A percentile compares a stretch with the other conserved stretches of the same genome.
phyloP scores from a whole-genome alignment of 352 stramenopile genomes.

The Phytophthora foliorum region DNA sequence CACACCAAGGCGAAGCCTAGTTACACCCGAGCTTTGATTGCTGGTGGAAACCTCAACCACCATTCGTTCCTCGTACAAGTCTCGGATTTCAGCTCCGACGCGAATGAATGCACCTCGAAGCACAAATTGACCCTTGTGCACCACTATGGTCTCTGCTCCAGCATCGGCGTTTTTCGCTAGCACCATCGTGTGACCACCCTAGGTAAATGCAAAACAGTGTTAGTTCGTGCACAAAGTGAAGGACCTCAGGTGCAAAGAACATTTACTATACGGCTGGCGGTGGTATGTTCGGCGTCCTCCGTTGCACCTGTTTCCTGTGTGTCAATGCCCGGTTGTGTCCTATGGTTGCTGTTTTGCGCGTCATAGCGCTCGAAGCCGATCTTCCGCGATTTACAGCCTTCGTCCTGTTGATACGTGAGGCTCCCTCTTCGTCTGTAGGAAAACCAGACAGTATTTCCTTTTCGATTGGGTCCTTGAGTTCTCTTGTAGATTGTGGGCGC shows the following conservation, averaged over 20 bases:
- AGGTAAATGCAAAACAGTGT: background rate
- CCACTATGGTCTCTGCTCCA: constrained; percentile 29
- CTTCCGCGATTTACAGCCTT: constrained; percentile 1
- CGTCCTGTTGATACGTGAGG: background rate
- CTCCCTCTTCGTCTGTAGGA: background rate
- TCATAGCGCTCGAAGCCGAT: background rate
- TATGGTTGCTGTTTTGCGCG: constrained; percentile 5
- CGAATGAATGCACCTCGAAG: constrained; percentile 30
- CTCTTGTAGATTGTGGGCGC: background rate
- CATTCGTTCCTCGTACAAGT: constrained; percentile 41
- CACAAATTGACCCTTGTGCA: constrained; percentile 31
- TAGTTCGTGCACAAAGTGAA: background rate
- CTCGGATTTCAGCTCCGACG: constrained; percentile 34
- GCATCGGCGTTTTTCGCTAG: constrained; percentile 22
- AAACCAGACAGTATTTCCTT: constrained; percentile 48
- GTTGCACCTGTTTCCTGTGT: constrained; percentile 19
- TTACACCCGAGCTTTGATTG: constrained; percentile 13
- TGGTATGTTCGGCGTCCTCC: constrained; percentile 28
- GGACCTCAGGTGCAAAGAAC: constrained; percentile 3
- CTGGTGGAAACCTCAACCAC: constrained; percentile 22
- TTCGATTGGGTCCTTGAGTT: constrained; percentile 43
- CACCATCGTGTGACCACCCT: constrained; percentile 38
- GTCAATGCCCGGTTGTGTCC: background rate
- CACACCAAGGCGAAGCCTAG: constrained; percentile 23
- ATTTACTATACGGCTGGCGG: constrained; percentile 49